Conservation (phyloP, 768 basidiomycete genomes). For the Podaxis sp. region DNA sequence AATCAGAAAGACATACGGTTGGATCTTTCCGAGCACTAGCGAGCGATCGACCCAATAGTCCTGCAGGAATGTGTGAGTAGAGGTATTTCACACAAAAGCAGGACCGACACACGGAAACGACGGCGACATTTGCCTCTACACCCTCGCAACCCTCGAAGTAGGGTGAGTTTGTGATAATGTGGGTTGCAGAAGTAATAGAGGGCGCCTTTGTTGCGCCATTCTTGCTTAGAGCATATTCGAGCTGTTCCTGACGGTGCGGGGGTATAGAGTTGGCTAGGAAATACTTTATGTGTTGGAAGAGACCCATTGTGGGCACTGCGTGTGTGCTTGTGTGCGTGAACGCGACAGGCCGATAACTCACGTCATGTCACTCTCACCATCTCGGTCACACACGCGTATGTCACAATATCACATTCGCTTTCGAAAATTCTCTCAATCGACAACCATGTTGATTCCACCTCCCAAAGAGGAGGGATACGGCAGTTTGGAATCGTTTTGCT, state of each 20-base stretch:
- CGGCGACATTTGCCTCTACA: conserved; percentile 24
- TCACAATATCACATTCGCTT: too few relatives aligned
- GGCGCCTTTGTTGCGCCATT: conserved; percentile 43
- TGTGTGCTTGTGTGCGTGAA: too few relatives aligned
- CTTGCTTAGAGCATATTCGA: conserved; percentile 41
- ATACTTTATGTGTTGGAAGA: conserved; percentile 41
- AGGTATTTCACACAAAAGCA: background rate
- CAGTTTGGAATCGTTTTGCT: too few relatives aligned
- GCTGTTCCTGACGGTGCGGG: conserved; percentile 33
- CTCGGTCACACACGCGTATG: too few relatives aligned
- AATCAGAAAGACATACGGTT: conserved; percentile 38
- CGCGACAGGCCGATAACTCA: too few relatives aligned
- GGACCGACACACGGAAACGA: conserved; percentile 32
- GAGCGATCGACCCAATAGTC: conserved; percentile 72
- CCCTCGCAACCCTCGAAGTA: conserved; percentile 53
- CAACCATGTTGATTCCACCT: too few relatives aligned
- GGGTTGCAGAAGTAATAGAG: conserved; percentile 26
- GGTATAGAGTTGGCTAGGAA: conserved; percentile 47
- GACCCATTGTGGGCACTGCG: conserved; percentile 4
- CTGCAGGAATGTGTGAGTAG: conserved; percentile 19
- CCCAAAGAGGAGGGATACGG: too few relatives aligned
- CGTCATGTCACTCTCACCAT: too few relatives aligned
- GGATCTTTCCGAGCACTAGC: conserved; percentile 49
- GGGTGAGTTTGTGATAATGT: conserved; percentile 52
- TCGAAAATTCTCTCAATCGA: too few relatives aligned